Evolutionary conservation across 1,139 yeast genomes (phyloP).

Genomic region (Hyphopichia wangnamkhiaoensis): DNA sequence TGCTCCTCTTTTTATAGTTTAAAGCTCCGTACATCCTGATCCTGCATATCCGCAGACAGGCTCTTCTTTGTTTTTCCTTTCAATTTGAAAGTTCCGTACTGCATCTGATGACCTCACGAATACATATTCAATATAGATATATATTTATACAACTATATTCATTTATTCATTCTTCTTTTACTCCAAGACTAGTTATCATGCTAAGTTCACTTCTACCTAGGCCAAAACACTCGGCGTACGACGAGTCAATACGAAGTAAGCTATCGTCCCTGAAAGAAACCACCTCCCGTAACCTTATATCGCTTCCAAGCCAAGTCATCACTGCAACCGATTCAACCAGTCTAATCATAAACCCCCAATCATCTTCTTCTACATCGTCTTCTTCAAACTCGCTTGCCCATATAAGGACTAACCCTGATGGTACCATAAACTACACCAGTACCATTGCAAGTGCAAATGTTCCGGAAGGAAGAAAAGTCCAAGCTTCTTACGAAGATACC

Average conservation of each 20-base stretch:
- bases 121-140: too few relatives aligned
- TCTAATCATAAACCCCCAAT: constrained; percentile 5
- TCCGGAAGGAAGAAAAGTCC: constrained; percentile 14
- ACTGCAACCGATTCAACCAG: constrained; percentile 3
- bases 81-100: too few relatives aligned
- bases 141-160: background rate
- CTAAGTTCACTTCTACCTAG: constrained; percentile 34
- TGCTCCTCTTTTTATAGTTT: too few relatives aligned
- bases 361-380: background rate
- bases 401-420: constrained; percentile 28
- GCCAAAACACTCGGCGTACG: constrained; percentile 27
- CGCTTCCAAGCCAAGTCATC: background rate
- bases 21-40: too few relatives aligned
- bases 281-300: background rate
- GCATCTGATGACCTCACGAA: too few relatives aligned
- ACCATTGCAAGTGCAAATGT: constrained; percentile 23
- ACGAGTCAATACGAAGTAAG: constrained; percentile 2
- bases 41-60: too few relatives aligned
- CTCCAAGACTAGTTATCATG: constrained; percentile 17
- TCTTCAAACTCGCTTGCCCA: constrained; percentile 13
- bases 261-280: background rate
- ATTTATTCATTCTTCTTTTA: background rate
- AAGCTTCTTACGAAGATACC: constrained; percentile 39
- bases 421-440: constrained; percentile 27
- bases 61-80: too few relatives aligned